Conservation (phyloP, 371 early-diverging fungal genomes). For the Saksenaea oblongispora region DNA sequence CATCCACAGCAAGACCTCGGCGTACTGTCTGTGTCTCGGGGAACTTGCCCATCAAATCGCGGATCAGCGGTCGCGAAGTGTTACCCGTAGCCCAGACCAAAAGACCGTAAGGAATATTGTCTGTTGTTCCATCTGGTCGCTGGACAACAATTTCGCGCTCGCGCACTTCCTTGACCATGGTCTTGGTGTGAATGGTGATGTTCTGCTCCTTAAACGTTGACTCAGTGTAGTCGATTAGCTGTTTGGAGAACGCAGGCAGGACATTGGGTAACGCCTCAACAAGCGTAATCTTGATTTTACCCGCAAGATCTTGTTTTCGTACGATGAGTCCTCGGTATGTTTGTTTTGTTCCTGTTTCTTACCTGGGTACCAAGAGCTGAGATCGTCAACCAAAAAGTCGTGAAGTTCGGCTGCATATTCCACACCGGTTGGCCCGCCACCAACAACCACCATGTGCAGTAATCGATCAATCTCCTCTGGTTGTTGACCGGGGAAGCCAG, state of each 20-base stretch:
- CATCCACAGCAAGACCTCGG: conserved; percentile 86
- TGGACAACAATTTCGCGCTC: conserved; percentile 80
- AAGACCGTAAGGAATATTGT: conserved; percentile 83
- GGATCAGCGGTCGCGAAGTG: conserved; percentile 80
- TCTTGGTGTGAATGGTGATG: conserved; percentile 83
- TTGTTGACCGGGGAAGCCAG: conserved; percentile 79
- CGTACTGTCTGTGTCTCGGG: conserved; percentile 73
- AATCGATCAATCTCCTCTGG: conserved; percentile 81
- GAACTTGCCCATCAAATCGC: conserved; percentile 72
- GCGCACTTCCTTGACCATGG: conserved; percentile 87
- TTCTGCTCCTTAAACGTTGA: conserved; percentile 84
- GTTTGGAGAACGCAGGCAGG: conserved; percentile 85
- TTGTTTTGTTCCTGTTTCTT: conserved; percentile 12
- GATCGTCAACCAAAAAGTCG: conserved; percentile 88
- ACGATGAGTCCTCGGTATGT: not conserved
- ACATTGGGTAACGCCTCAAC: conserved; percentile 89
- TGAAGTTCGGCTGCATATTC: conserved; percentile 95
- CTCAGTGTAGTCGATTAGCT: conserved; percentile 90
- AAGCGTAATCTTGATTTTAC: conserved; percentile 86
- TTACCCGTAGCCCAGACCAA: conserved; percentile 96
- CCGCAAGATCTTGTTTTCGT: conserved; percentile 57
- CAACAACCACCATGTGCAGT: conserved; percentile 94
- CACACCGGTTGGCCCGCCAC: conserved; percentile 96
- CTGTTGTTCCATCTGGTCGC: conserved; percentile 65
- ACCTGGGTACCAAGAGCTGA: conserved; percentile 83